Base-by-base conservation (phyloP, 495 filamentous ascomycete species). In the Glarea lozoyensis region DNA sequence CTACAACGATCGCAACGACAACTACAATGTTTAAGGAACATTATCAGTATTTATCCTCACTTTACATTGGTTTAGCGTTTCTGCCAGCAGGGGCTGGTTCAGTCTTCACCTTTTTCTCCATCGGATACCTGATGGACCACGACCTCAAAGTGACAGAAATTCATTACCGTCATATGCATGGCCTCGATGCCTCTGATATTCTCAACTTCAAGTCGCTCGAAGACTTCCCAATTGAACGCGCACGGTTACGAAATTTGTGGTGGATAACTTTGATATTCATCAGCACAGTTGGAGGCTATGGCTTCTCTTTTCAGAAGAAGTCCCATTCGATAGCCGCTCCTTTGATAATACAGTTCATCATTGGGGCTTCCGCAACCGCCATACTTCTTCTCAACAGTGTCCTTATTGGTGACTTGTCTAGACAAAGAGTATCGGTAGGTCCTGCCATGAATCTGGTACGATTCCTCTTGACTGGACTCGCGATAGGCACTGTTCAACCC, bases 61-160 rank as follows among this genome's bases (percentile, higher is more conserved):
- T 86, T 3, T 64, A 79, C 46, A 70, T 82, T 24, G 81, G 79
- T 1, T 62, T 83, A 1, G 75, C 69, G 39, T 78, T 68, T 38
- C 55, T 81, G 0, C 72, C 75, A 0, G 68, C 77, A 40, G 81
- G 81, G 11, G 63, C 79, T 29, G 82, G 82, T 23, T 81, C 78
- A 29, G 75, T 74, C 20, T 60, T 84, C 22, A 75, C 79, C 7
- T 78, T 80, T 18, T 65, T 84, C 12, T 54, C 73, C 24, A 73
- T 80, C 35, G 82, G 84, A 29, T 67, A 69, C 1, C 70, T 73
- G 47, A 54, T 75, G 35, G 68, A 78, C 53, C 63, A 60, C 48
- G 71, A 76, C 45, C 78, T 70, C 49, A 52, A 57, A 1, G 62
- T 59, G 11, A 60, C 58, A 21, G 61, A 72, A 11, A 12, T 13